phyloP scores from a whole-genome alignment of 768 basidiomycete species.

The Exidia glandulosa region DNA sequence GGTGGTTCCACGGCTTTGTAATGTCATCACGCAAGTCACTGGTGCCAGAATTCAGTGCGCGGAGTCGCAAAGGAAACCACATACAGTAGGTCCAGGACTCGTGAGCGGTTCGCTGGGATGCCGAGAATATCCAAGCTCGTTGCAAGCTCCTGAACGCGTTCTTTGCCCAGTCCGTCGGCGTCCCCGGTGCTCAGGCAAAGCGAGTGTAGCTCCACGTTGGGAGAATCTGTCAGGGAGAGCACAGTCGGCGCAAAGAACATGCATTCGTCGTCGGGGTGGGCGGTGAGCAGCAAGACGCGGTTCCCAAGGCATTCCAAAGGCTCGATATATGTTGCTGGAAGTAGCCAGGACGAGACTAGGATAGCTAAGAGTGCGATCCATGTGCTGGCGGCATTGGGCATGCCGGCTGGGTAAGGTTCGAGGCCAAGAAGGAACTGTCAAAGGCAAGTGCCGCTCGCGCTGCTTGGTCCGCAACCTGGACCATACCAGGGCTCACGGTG shows the following conservation, averaged over 20 bases:
- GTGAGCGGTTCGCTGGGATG: conserved; percentile 40
- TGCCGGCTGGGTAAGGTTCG: no score
- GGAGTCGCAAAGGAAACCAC: conserved; percentile 20
- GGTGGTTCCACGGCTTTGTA: conserved; percentile 49
- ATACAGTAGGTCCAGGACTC: conserved; percentile 63
- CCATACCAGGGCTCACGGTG: no score
- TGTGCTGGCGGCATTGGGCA: no score
- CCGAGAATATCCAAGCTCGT: conserved; percentile 60
- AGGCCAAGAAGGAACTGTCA: no score
- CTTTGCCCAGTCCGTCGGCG: conserved; percentile 61
- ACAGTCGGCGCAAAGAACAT: conserved; percentile 90
- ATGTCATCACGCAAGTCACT: conserved; percentile 71
- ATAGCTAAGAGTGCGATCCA: no score
- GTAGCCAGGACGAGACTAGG: no score
- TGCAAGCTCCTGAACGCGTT: conserved; percentile 46
- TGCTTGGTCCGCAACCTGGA: no score
- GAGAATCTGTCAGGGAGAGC: conserved; percentile 31
- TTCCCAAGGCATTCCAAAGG: neutral
- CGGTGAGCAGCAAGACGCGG: conserved; percentile 60
- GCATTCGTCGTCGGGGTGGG: conserved; percentile 91
- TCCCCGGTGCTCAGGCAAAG: conserved; percentile 69
- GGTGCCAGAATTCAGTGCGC: no score
- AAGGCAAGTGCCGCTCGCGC: no score
- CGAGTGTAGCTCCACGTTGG: conserved; percentile 35
- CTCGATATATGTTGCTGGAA: no score